Evolutionary conservation across 345 rosid genomes (phyloP).

Genomic region (Citrus hindsii): DNA sequence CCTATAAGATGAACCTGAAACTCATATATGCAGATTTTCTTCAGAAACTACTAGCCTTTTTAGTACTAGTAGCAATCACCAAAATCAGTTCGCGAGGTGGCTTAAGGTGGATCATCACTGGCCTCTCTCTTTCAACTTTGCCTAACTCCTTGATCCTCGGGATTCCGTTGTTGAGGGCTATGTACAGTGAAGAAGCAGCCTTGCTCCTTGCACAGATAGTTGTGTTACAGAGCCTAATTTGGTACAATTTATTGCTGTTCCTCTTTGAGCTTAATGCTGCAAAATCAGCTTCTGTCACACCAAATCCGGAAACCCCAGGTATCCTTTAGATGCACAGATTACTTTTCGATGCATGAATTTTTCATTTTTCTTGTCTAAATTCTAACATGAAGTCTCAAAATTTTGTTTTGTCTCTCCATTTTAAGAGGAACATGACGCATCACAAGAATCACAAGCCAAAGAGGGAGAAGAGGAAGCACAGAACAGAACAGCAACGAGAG

Average conservation of each 20-base stretch:
- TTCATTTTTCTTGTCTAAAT: neutral
- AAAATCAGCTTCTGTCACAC: constrained; percentile 29
- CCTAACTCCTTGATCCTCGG: constrained; percentile 90
- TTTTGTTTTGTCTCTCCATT: neutral
- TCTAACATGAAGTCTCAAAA: neutral
- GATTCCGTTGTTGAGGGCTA: constrained; percentile 66
- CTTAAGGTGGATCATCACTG: constrained; percentile 62
- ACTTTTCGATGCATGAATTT: neutral
- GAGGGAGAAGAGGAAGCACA: constrained; percentile 42
- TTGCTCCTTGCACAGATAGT: constrained; percentile 67
- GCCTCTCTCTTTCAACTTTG: constrained; percentile 63
- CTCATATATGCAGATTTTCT: constrained; percentile 59
- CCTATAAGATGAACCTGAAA: constrained; percentile 65
- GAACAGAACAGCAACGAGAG: constrained; percentile 36
- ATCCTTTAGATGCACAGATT: constrained; percentile 4
- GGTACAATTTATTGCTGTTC: constrained; percentile 77
- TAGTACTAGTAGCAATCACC: constrained; percentile 32
- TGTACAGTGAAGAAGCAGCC: constrained; percentile 64
- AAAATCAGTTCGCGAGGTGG: constrained; percentile 50
- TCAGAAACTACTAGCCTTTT: constrained; percentile 58
- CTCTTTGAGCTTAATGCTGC: constrained; percentile 69
- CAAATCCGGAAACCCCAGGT: constrained; percentile 51
- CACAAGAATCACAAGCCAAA: constrained; percentile 44
- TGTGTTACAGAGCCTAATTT: constrained; percentile 70
- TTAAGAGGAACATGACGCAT: constrained; percentile 31